phyloP scores from a whole-genome alignment of 2,329 filamentous ascomycete species.

The Diaporthe eres region DNA sequence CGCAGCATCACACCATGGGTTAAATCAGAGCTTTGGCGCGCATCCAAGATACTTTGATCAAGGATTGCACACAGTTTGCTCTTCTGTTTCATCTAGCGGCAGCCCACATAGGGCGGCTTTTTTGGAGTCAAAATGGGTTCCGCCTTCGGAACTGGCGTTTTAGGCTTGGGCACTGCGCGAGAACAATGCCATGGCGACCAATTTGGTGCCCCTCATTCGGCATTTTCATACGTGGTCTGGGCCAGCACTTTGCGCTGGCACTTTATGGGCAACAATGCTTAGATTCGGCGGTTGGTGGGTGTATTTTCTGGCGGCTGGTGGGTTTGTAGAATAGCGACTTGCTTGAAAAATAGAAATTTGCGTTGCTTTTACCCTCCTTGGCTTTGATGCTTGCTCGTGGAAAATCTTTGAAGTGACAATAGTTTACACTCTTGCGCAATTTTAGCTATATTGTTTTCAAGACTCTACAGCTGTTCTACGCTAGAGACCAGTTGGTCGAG shows the following conservation, averaged over 20 bases:
- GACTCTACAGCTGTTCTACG: constrained; percentile 68
- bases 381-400: background rate
- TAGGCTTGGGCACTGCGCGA: background rate
- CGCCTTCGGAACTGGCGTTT: constrained; percentile 22
- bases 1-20: constrained; percentile 9
- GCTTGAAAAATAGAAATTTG: background rate
- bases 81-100: constrained; percentile 12
- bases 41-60: constrained; percentile 11
- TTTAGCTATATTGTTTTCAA: background rate
- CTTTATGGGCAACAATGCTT: constrained; percentile 6
- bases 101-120: constrained; percentile 4
- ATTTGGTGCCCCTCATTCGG: background rate
- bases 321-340: constrained; percentile 1
- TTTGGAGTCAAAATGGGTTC: background rate
- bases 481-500: constrained; percentile 67
- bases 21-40: background rate
- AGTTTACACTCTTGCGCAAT: background rate
- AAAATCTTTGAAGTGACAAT: background rate
- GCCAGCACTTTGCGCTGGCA: background rate
- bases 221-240: background rate
- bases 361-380: background rate
- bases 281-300: constrained; percentile 23
- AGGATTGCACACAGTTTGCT: background rate
- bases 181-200: background rate
- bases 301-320: background rate